phyloP scores from a whole-genome alignment of 1,284 basidiomycete species.

The Sphaerobolus stellatus region DNA sequence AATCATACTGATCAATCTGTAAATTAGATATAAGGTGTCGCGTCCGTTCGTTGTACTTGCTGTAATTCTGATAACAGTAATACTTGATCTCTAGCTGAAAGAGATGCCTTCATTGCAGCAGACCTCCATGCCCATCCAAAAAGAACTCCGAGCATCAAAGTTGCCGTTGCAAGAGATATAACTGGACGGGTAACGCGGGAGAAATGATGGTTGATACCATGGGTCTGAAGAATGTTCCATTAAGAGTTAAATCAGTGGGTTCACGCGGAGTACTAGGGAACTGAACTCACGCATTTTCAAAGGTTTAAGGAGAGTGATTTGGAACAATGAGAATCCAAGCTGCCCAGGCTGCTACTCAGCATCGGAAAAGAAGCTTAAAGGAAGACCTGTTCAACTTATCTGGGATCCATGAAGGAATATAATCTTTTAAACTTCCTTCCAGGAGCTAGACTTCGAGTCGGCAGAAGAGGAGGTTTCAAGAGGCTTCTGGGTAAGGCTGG shows the following conservation, averaged over 20 bases:
- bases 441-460: too few relatives aligned
- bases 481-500: too few relatives aligned
- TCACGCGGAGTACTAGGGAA: too few relatives aligned
- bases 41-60: constrained; percentile 45
- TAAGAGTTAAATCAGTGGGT: too few relatives aligned
- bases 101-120: constrained; percentile 68
- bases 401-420: constrained; percentile 31
- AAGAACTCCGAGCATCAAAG: constrained; percentile 56
- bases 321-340: constrained; percentile 32
- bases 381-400: constrained; percentile 30
- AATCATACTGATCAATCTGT: background rate
- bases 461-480: too few relatives aligned
- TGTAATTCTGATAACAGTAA: constrained; percentile 50
- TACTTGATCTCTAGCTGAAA: constrained; percentile 53
- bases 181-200: constrained; percentile 37
- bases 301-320: constrained; percentile 25
- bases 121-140: constrained; percentile 76
- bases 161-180: constrained; percentile 40
- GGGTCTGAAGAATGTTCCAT: constrained; percentile 36
- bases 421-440: too few relatives aligned
- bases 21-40: background rate
- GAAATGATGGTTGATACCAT: constrained; percentile 36
- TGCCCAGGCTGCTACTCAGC: constrained; percentile 34
- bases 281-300: constrained; percentile 34
- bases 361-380: constrained; percentile 30